Conservation (phyloP, 106 monocot genomes). For the Agapanthus africanus region DNA sequence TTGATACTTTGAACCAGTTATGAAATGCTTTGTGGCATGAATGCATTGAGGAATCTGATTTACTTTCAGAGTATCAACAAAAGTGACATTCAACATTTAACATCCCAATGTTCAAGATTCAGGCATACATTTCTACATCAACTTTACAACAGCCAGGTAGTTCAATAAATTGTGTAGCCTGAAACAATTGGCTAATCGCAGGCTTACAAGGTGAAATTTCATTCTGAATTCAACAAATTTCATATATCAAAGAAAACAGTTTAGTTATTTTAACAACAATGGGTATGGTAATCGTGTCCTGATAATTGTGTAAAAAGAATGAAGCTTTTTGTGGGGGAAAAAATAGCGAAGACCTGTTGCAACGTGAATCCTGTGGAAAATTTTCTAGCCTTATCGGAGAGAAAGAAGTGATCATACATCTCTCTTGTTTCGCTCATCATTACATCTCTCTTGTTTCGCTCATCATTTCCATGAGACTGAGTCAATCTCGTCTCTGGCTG, state of each 20-base stretch:
- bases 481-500: slow-evolving; percentile 31
- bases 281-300: background rate
- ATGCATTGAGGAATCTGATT: no score
- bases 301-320: background rate
- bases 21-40: no score
- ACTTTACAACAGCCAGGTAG: background rate
- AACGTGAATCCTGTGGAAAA: no score
- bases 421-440: background rate
- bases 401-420: background rate
- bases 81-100: no score
- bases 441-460: no score
- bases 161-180: background rate
- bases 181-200: background rate
- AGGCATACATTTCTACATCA: background rate
- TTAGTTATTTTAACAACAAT: background rate
- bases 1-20: no score
- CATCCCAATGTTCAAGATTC: background rate
- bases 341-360: background rate
- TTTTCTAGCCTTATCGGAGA: no score
- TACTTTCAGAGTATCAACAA: no score
- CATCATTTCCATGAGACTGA: slow-evolving; percentile 24
- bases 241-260: background rate
- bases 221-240: background rate
- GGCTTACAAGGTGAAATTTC: background rate
- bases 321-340: background rate